phyloP scores from a whole-genome alignment of 371 early-diverging fungal genomes.

The Thermomucor indicae-seudaticae region DNA sequence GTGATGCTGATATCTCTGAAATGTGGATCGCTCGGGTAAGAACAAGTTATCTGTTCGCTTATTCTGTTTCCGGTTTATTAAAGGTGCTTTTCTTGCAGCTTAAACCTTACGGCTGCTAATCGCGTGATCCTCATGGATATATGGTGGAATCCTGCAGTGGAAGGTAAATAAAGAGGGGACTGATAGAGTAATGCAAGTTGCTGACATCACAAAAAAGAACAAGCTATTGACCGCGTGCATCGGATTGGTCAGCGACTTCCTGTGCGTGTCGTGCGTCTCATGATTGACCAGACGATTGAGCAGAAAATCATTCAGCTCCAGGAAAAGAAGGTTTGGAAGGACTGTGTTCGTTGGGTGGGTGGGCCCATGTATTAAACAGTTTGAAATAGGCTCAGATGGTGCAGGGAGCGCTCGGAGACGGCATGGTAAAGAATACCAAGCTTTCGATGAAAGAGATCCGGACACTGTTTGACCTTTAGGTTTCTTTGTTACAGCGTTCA shows the following conservation, averaged over 20 bases:
- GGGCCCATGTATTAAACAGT: neutral
- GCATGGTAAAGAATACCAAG: slow-evolving; percentile 30
- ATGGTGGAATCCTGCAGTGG: slow-evolving; percentile 89
- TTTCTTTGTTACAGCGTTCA: no score
- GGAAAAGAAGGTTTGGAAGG: slow-evolving; percentile 35
- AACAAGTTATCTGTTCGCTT: neutral
- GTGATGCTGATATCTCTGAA: slow-evolving; percentile 69
- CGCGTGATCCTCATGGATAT: slow-evolving; percentile 74
- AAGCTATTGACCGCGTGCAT: slow-evolving; percentile 88
- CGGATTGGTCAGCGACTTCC: slow-evolving; percentile 75
- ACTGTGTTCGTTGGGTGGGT: neutral
- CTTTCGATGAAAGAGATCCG: slow-evolving; percentile 37
- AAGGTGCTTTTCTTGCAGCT: slow-evolving; percentile 40
- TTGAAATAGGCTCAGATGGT: slow-evolving; percentile 28
- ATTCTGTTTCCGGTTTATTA: neutral
- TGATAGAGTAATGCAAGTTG: neutral
- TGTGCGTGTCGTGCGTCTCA: slow-evolving; percentile 56
- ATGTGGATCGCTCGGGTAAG: slow-evolving; percentile 67
- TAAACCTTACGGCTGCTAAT: slow-evolving; percentile 73
- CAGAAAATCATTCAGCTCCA: slow-evolving; percentile 56
- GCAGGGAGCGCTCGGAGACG: slow-evolving; percentile 44
- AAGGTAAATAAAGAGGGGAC: slow-evolving; percentile 33
- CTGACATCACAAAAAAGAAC: slow-evolving; percentile 30
- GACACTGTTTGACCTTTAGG: slow-evolving; percentile 35
- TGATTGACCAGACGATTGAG: slow-evolving; percentile 58